Base-by-base conservation (phyloP, 768 basidiomycete genomes). In the Chalciporus chontae region DNA sequence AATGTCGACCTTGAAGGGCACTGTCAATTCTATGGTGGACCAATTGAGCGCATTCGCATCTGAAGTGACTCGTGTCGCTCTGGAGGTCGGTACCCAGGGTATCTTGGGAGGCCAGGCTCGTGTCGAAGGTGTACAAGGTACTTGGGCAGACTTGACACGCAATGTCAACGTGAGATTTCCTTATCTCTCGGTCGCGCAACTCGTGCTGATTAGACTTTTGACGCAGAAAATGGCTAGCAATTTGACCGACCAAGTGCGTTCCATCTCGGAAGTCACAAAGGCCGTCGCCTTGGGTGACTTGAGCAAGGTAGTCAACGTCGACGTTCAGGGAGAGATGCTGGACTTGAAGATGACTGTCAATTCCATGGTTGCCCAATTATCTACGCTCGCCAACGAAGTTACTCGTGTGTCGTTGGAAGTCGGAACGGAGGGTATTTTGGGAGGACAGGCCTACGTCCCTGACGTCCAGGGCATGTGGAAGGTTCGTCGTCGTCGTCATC, bases 391-490 rank as follows among this genome's bases (percentile, higher is more conserved):
- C 2, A 85, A 81, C 43, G 87, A 90, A 59, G 92, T 95, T n/a
- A 92, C 90, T 13, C 77, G 92, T 51, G 95, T 98, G 15, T 87
- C 85, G 36, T 74, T 96, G 55, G 94, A 96, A 67, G 92, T 94
- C 55, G 92, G 92, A 39, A 92, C 85, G 32, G 88, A 94, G 66
- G 92, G 92, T 66, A 95, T 90, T 42, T 76, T 97, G 66, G 94
- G 94, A 42, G 94, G 94, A 15, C 94, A 96, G 65, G 94, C 94
- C 0, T 80, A 76, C 50, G 94, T 95, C 0, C 86, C 88, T n/a
- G 91, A 88, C 42, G 93, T 94, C 0, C 86, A 93, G 64, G 93
- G 93, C 46, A 92, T 91, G 76, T 94, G 93, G 93, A 92, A 94
- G 77, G 87, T 85, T 47, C 17, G 73, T 57, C 19, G 3, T 24